Conservation (phyloP, 1,139 yeast species). For the Dujonia santamariae region DNA sequence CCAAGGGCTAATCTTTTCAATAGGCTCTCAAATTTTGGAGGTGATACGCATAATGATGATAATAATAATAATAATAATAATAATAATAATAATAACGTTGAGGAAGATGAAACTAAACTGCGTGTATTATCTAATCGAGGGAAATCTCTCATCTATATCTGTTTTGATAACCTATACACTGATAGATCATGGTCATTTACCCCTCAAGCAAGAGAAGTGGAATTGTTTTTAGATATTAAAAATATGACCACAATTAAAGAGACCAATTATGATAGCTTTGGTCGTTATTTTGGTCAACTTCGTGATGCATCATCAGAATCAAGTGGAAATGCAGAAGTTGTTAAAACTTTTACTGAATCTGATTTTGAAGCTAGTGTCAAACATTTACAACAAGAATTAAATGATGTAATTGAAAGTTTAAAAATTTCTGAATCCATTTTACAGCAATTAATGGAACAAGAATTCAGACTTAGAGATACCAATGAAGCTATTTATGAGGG, state of each 20-base stretch:
- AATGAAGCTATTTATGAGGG: constrained; percentile 38
- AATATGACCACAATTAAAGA: constrained; percentile 29
- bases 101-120: not conserved
- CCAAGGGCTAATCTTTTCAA: constrained; percentile 6
- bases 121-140: constrained; percentile 22
- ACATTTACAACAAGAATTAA: constrained; percentile 28
- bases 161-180: constrained; percentile 42
- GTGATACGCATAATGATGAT: too few relatives aligned
- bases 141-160: constrained; percentile 32
- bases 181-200: constrained; percentile 45
- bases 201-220: constrained; percentile 31
- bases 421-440: constrained; percentile 25
- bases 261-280: constrained; percentile 36
- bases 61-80: too few relatives aligned
- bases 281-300: constrained; percentile 30
- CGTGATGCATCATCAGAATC: constrained; percentile 2
- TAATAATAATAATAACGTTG: not conserved
- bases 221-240: constrained; percentile 33
- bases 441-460: constrained; percentile 30
- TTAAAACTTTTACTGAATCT: constrained; percentile 22
- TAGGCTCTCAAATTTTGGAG: constrained; percentile 6
- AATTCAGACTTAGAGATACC: constrained; percentile 33
- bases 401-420: constrained; percentile 28
- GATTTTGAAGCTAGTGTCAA: constrained; percentile 32
- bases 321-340: not conserved